Conservation (phyloP, 1,284 basidiomycete genomes). For the Gomphus bonarii region DNA sequence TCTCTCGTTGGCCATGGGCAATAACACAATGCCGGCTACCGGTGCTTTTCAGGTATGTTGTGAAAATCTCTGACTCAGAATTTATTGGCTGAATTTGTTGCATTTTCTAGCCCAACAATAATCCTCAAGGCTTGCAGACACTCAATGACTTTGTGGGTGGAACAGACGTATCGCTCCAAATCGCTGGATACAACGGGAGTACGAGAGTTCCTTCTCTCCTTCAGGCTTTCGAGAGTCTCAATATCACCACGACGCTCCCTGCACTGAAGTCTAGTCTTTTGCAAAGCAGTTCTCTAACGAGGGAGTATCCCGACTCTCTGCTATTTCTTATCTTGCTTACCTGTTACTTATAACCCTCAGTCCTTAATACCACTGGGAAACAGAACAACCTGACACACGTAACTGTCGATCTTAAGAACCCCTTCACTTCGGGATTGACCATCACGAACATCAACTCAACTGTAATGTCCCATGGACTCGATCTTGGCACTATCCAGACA, state of each 20-base stretch:
- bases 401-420: conserved; percentile 55
- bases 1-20: conserved; percentile 45
- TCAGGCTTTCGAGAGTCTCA: conserved; percentile 53
- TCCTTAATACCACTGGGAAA: conserved; percentile 57
- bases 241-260: conserved; percentile 51
- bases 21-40: conserved; percentile 40
- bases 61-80: neutral
- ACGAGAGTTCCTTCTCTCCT: conserved; percentile 50
- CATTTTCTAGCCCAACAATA: conserved; percentile 45
- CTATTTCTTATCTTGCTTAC: neutral
- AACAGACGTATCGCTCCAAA: conserved; percentile 43
- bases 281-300: conserved; percentile 42
- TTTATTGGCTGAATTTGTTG: conserved; percentile 1
- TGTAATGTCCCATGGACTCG: conserved; percentile 54
- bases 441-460: conserved; percentile 58
- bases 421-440: conserved; percentile 52
- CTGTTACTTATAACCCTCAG: conserved; percentile 23
- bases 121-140: conserved; percentile 51
- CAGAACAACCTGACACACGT: conserved; percentile 59
- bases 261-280: conserved; percentile 52
- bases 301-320: conserved; percentile 22
- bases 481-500: conserved; percentile 54
- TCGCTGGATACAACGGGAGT: conserved; percentile 51
- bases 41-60: conserved; percentile 37
- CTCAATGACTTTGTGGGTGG: conserved; percentile 64